These are phyloP conservation scores for Rhytidiadelphus loreus DNA, from an alignment of 225 moss, liverwort and hornwort genomes.

Conservation along the genomic window DNA sequence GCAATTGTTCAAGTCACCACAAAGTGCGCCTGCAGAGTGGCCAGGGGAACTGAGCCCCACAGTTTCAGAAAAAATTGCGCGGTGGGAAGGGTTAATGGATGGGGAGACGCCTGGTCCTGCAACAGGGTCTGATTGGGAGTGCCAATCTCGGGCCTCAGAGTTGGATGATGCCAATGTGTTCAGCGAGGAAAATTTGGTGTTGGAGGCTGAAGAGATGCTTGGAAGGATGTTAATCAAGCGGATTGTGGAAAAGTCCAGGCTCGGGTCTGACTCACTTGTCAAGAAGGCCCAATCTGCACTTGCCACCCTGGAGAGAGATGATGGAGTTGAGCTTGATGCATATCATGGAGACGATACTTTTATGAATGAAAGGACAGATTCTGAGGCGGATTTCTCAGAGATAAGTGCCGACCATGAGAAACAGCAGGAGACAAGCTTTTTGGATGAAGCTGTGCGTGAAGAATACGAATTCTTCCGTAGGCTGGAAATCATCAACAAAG, in stretches of 20 bases:
- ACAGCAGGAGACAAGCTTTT: background rate
- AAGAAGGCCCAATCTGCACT: conserved; percentile 42
- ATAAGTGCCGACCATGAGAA: conserved; percentile 2
- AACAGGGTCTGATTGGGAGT: conserved; percentile 48
- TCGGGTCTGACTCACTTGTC: conserved; percentile 38
- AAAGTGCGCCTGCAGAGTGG: conserved; percentile 2
- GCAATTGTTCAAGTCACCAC: background rate
- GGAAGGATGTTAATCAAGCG: conserved; percentile 47
- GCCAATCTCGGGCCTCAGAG: conserved; percentile 31
- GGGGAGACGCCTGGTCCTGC: conserved; percentile 48
- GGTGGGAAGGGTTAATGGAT: conserved; percentile 51
- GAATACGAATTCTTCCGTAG: conserved; percentile 38
- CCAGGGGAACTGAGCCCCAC: conserved; percentile 30
- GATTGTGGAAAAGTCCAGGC: conserved; percentile 43
- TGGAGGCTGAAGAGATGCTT: conserved; percentile 45
- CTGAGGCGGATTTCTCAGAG: conserved; percentile 14
- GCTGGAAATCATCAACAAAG: conserved; percentile 24
- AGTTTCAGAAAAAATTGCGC: conserved; percentile 39
- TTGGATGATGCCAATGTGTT: conserved; percentile 25
- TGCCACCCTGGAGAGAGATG: conserved; percentile 32
- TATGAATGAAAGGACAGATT: conserved; percentile 8
- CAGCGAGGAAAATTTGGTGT: conserved; percentile 32
- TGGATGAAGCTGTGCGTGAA: conserved; percentile 28
- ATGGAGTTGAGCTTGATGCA: conserved; percentile 11
- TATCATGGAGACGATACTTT: background rate